These are phyloP conservation scores for Cyclaneusma minus DNA, from an alignment of 2,329 filamentous ascomycete species.

Conservation along the genomic window DNA sequence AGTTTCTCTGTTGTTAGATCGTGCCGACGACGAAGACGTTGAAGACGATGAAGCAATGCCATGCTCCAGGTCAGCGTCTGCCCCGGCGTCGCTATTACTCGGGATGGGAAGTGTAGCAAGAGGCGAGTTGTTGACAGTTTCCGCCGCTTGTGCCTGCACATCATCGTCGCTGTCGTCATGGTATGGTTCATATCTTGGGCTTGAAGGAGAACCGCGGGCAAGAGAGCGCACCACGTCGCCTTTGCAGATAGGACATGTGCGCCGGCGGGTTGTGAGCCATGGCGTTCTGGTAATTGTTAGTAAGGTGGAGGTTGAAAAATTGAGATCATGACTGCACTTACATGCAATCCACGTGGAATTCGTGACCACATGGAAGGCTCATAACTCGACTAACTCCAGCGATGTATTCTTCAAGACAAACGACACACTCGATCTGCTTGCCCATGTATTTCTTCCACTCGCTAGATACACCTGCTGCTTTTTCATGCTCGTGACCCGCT, in stretches of 20 bases:
- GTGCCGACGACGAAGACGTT: not conserved
- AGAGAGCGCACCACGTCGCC: constrained; percentile 75
- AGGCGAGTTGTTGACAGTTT: constrained; percentile 28
- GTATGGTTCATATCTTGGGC: constrained; percentile 17
- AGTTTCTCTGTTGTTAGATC: too few species aligned
- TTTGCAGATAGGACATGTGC: constrained; percentile 98
- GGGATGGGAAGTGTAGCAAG: constrained; percentile 33
- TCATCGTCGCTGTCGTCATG: constrained; percentile 26
- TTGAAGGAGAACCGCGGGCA: constrained; percentile 25
- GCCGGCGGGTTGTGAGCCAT: constrained; percentile 86
- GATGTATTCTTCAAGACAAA: constrained; percentile 91
- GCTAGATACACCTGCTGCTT: constrained; percentile 26
- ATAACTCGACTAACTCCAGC: constrained; percentile 91
- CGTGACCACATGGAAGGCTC: constrained; percentile 92
- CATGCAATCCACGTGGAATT: constrained; percentile 98
- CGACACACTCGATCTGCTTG: constrained; percentile 73
- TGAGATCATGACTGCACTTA: constrained; percentile 35
- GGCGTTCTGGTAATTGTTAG: constrained; percentile 49
- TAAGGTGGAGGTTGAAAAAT: constrained; percentile 1
- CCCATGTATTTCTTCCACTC: constrained; percentile 55
- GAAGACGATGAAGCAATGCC: constrained; percentile 6
- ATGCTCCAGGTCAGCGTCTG: constrained; percentile 26
- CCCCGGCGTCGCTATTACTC: constrained; percentile 16
- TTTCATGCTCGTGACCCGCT: constrained; percentile 28
- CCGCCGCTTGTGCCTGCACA: constrained; percentile 26